phyloP scores from a whole-genome alignment of 169 alveolate genomes.

The Perkinsus chesapeaki region DNA sequence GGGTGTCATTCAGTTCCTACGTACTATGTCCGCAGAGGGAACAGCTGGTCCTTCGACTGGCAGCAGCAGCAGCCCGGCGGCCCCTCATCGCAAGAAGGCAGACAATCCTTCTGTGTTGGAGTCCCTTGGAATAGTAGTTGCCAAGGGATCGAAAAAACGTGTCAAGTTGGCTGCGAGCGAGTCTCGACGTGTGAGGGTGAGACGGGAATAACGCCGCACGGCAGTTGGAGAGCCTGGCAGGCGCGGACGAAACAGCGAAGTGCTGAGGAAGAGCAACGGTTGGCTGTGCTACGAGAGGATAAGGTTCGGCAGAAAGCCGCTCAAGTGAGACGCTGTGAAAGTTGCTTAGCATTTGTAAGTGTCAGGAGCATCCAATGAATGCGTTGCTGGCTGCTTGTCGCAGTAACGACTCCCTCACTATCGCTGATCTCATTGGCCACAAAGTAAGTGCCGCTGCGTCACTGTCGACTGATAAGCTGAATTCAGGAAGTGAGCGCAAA shows the following conservation, averaged over 20 bases:
- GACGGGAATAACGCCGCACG: not conserved
- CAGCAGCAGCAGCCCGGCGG: not conserved
- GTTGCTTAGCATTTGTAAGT: not conserved
- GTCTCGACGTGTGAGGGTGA: not conserved
- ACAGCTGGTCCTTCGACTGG: not conserved
- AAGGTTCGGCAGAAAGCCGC: not conserved
- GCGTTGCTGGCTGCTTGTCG: not conserved
- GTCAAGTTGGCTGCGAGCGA: not conserved
- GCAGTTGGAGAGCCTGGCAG: not conserved
- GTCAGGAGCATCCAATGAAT: not conserved
- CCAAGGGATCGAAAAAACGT: not conserved
- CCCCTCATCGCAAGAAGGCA: not conserved
- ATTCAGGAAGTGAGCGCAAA: not conserved
- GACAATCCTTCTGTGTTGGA: not conserved
- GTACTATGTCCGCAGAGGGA: too few relatives aligned
- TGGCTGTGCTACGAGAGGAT: not conserved
- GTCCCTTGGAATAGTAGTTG: not conserved
- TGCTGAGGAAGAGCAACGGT: not conserved
- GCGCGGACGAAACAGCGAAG: not conserved
- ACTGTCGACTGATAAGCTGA: too few relatives aligned
- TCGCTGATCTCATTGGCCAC: not conserved
- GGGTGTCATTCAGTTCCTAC: too few relatives aligned
- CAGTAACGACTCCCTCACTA: not conserved
- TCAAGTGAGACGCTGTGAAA: not conserved
- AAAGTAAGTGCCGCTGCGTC: not conserved